phyloP scores from a whole-genome alignment of 768 basidiomycete species.

The Russula vinacea region DNA sequence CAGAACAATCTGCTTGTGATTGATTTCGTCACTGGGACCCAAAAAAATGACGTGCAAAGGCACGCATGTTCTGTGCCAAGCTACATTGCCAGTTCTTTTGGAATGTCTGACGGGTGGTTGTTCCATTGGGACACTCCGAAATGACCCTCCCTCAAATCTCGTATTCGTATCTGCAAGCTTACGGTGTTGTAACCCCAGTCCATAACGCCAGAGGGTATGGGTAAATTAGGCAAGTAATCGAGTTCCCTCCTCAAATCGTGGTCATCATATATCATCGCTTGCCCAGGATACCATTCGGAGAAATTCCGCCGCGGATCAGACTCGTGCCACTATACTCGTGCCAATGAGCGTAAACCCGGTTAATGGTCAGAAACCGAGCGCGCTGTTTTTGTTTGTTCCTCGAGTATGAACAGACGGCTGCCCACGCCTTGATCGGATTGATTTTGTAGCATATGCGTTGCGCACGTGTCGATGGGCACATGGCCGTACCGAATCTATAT shows the following conservation, averaged over 20 bases:
- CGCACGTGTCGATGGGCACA: constrained; percentile 7
- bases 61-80: neutral
- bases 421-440: neutral
- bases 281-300: neutral
- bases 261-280: too few relatives aligned
- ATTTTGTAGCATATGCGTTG: neutral
- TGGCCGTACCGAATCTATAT: neutral
- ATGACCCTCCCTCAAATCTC: neutral
- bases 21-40: constrained; percentile 1
- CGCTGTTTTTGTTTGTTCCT: too few relatives aligned
- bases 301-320: constrained; percentile 5
- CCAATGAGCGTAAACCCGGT: neutral
- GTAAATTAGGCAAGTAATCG: neutral
- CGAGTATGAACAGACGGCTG: neutral
- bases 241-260: neutral
- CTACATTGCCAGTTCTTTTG: neutral
- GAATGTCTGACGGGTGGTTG: constrained; percentile 1
- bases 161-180: neutral
- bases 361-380: neutral
- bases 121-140: constrained; percentile 8
- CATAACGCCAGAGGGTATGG: neutral
- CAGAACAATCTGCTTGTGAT: constrained; percentile 7
- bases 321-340: neutral
- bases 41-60: neutral
- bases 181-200: neutral